phyloP scores from a whole-genome alignment of 2,329 filamentous ascomycete genomes.

The Helotiales sp. region DNA sequence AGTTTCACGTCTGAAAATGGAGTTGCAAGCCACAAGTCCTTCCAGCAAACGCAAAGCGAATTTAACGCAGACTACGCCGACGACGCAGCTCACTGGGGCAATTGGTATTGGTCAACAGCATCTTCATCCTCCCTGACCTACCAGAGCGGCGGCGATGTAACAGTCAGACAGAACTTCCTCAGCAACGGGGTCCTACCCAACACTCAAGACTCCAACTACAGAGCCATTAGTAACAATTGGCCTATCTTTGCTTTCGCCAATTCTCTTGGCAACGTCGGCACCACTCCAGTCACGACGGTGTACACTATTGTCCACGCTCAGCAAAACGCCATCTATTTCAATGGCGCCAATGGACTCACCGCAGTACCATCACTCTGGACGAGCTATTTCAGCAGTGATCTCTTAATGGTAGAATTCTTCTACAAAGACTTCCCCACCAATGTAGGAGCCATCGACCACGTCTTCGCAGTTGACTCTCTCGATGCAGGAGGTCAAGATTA shows the following conservation, averaged over 20 bases:
- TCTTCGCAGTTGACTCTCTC: conserved; percentile 66
- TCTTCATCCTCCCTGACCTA: conserved; percentile 56
- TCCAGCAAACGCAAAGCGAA: conserved; percentile 29
- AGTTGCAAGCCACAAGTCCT: conserved; percentile 26
- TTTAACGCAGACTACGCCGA: conserved; percentile 33
- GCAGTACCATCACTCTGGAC: conserved; percentile 76
- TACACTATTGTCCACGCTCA: conserved; percentile 33
- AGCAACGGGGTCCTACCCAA: conserved; percentile 63
- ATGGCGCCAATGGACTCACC: conserved; percentile 49
- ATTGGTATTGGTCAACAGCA: conserved; percentile 74
- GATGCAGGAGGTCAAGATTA: conserved; percentile 73
- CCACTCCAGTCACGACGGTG: conserved; percentile 18
- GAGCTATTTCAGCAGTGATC: conserved; percentile 65
- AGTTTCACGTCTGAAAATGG: conserved; percentile 28
- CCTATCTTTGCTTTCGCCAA: conserved; percentile 74
- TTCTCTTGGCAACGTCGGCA: conserved; percentile 26
- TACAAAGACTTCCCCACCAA: conserved; percentile 72
- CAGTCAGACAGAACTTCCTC: conserved; percentile 67
- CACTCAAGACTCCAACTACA: conserved; percentile 62
- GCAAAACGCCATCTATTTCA: conserved; percentile 28
- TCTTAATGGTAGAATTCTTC: conserved; percentile 68
- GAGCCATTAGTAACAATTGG: conserved; percentile 67
- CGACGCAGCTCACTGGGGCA: conserved; percentile 73
- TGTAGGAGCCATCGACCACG: conserved; percentile 64
- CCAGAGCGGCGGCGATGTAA: conserved; percentile 66